These are phyloP conservation scores for Cytospora leucostoma DNA, from an alignment of 2,329 filamentous ascomycete species.

Conservation along the genomic window DNA sequence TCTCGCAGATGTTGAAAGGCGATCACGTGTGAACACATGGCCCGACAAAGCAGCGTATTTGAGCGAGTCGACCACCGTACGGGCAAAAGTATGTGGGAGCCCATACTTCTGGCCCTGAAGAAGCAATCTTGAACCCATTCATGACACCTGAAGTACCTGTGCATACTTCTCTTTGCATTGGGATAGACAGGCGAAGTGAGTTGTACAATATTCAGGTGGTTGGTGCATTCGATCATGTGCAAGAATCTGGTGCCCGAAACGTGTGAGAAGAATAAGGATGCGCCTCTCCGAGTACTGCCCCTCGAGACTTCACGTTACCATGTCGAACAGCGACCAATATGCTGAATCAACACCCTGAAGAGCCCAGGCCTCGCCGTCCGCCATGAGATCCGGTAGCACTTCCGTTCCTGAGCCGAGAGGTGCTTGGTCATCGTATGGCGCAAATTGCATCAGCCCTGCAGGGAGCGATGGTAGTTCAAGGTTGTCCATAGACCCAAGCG, in stretches of 20 bases:
- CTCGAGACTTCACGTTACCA: conserved; percentile 1
- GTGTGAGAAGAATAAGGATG: background rate
- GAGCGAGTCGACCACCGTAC: no score
- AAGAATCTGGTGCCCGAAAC: background rate
- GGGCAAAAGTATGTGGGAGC: no score
- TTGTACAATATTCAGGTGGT: no score
- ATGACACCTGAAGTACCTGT: no score
- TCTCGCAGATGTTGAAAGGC: background rate
- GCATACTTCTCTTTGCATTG: no score
- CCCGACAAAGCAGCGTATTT: no score
- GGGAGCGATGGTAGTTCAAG: conserved; percentile 3
- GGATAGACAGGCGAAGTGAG: no score
- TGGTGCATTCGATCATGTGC: background rate
- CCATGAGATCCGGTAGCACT: conserved; percentile 30
- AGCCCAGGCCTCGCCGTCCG: conserved; percentile 30
- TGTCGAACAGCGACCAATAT: conserved; percentile 31
- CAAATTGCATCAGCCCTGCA: conserved; percentile 15
- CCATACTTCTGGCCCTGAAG: no score
- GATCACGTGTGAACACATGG: background rate
- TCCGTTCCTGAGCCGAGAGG: conserved; percentile 6
- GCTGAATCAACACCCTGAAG: conserved; percentile 30
- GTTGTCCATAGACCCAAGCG: background rate
- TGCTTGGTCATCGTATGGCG: conserved; percentile 16
- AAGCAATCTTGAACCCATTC: no score
- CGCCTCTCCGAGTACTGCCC: background rate